Base-by-base conservation (phyloP, 2,329 filamentous ascomycete species). In the Claviceps sp. region DNA sequence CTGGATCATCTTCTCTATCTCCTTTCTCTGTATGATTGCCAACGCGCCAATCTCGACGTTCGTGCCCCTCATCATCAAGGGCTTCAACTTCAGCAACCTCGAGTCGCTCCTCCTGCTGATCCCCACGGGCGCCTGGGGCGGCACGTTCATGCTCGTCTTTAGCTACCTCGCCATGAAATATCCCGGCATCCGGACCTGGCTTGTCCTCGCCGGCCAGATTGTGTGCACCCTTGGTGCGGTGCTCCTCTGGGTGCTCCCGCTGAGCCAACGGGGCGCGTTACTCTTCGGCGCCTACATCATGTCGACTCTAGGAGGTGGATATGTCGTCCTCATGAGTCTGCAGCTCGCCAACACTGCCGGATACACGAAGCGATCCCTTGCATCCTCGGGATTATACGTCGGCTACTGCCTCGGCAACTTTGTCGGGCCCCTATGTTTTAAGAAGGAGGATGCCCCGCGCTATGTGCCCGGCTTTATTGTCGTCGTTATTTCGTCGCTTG, bases 1-100 rank as follows among this genome's bases (percentile, higher is more conserved):
- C 0, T 81, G 76, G 75, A 70, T 79, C 34, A 60, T 81, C 5
- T 77, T 78, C 54, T 56, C 78, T 46, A 72, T 78, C 62, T 72
- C 76, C 0, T 64, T 73, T 54, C 57, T 67, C 54, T 59, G 63
- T 55, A 55, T 62, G 49, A 54, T 68, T 2, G 69, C 76, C 56
- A 77, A 68, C 48, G 72, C 71, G 2, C 75, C 74, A 0, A 75
- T 78, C 54, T 46, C 50, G 16, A 53, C 54, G 5, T 56, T 56
- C 48, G 46, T 48, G 41, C 49, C 54, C 14, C 55, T 67, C 53
- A 64, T 67, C 50, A 56, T 67, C 51, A 61, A 61, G 34, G 63
- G 60, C 1, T 62, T 67, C 46, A 62, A 63, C 14, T 62, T 60
- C 50, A 58, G 56, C 42, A 56, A 60, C 8, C 58, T 67, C 24